Base-by-base conservation (phyloP, 2,329 filamentous ascomycete species). In the Dothiorella sarmentorum region DNA sequence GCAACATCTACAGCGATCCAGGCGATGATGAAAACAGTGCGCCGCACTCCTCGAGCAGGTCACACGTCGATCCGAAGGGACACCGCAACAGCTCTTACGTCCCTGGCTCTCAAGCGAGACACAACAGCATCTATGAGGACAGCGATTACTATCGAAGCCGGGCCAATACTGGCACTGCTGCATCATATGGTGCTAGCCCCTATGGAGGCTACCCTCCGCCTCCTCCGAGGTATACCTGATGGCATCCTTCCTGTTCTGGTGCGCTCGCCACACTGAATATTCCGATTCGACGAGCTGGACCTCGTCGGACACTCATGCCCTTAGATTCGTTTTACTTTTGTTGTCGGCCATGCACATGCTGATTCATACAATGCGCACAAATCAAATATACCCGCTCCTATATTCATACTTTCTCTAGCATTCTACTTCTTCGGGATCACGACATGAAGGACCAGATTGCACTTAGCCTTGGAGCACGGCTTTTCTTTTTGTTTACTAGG, bases 1-100 rank as follows among this genome's bases (percentile, higher is more conserved):
- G 68, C 5, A 70, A 69, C 43, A 61, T 70, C 9, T 68, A 72
- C 47, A 59, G 49, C 59, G 68, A 66, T n/a, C 49, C 64, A 2
- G 67, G 69, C 7, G 71, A 73, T 17, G 69, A 71, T 3, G 62
- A 63, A 26, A 63, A 37, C n/a, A 26, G 20, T 22, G 55, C 42
- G 18, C 49, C 49, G 5, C 49, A 24, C 9, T 53, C 49, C 13
- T 18, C 49, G 4, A 27, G 33, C 6, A 13, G 55, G 7, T 17
- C 33, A 27, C 40, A 67, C 63, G 62, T 63, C 61, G 63, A 66
- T 6, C 24, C 35, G 22, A 37, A 29, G 13, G 20, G 52, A 17
- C 22, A 40, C n/a, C 49, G 49, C 49, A 53, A 53, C 20, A 56
- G 45, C 45, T 22, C 13, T 22, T 56, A 56, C 27, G 33, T 35